Evolutionary conservation across 257 asterid species (phyloP).

Genomic region (Nemophila menziesii): DNA sequence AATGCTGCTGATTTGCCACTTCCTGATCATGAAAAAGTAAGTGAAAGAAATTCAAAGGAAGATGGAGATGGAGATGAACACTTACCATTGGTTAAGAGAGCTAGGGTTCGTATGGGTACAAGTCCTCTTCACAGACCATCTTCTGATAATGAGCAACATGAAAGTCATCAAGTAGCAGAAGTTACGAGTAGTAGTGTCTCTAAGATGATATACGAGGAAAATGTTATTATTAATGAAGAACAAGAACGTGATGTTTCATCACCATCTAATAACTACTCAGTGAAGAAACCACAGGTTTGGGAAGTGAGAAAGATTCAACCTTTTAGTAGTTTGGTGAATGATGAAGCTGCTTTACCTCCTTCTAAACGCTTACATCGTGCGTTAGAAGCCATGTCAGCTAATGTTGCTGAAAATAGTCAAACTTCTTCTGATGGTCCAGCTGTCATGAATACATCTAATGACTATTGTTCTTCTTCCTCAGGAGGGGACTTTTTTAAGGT

Average conservation of each 20-base stretch:
- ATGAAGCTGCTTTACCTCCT: conserved; percentile 95
- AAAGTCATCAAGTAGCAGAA: conserved; percentile 31
- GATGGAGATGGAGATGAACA: conserved; percentile 91
- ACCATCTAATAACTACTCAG: conserved; percentile 23
- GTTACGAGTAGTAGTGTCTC: conserved; percentile 28
- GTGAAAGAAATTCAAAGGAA: conserved; percentile 36
- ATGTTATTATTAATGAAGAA: conserved; percentile 18
- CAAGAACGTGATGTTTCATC: conserved; percentile 22
- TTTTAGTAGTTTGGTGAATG: conserved; percentile 38
- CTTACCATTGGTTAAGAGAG: conserved; percentile 82
- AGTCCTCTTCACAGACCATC: conserved; percentile 19
- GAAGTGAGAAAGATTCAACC: conserved; percentile 33
- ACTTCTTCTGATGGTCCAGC: conserved; percentile 28
- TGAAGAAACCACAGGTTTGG: conserved; percentile 33
- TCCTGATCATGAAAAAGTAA: conserved; percentile 30
- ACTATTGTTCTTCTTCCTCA: conserved; percentile 11
- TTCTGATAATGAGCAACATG: conserved; percentile 29
- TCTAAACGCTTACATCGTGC: conserved; percentile 95
- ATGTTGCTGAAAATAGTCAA: conserved; percentile 59
- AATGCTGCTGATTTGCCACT: conserved; percentile 32
- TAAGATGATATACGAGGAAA: conserved; percentile 31
- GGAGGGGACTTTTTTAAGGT: conserved; percentile 17
- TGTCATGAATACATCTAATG: conserved; percentile 13
- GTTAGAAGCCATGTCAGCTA: conserved; percentile 95
- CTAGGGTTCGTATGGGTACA: conserved; percentile 80